Percentiles rank a stretch among this genome's conserved stretches.
phyloP scores from a whole-genome alignment of 2,329 filamentous ascomycete species.

The Exophiala spinifera region DNA sequence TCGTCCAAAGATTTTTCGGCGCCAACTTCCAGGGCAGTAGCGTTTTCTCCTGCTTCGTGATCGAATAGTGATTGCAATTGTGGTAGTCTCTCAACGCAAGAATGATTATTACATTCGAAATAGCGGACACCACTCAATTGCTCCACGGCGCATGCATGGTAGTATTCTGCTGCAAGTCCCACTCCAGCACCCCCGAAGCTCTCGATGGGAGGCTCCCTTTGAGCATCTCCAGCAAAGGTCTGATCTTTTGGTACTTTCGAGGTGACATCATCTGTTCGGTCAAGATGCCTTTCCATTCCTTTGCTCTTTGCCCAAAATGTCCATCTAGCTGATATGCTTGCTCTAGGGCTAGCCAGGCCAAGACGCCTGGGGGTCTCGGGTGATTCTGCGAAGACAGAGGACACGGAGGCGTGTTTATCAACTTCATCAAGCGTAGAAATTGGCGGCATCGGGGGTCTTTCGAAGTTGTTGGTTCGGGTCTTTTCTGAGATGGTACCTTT shows the following conservation, averaged over 20 bases:
- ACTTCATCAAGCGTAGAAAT: constrained; percentile 3
- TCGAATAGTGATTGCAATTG: constrained; percentile 26
- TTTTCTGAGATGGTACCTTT: constrained; percentile 37
- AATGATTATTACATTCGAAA: constrained; percentile 45
- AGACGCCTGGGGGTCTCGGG: constrained; percentile 34
- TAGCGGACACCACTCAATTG: constrained; percentile 40
- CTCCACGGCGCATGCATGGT: constrained; percentile 45
- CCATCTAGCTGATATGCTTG: constrained; percentile 29
- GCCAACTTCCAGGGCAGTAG: neutral
- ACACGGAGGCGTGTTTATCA: constrained; percentile 6
- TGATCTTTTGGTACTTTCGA: neutral
- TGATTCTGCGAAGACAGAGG: constrained; percentile 33
- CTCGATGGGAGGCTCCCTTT: neutral
- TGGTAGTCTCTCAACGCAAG: constrained; percentile 33
- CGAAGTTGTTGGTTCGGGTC: constrained; percentile 16
- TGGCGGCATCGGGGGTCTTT: constrained; percentile 17
- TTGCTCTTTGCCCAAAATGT: constrained; percentile 27
- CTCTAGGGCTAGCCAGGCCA: constrained; percentile 25
- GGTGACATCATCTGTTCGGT: neutral
- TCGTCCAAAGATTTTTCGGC: neutral
- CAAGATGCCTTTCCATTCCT: neutral
- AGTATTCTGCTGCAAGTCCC: constrained; percentile 31
- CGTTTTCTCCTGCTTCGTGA: neutral
- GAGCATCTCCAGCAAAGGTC: neutral
- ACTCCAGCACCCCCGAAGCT: neutral